These are phyloP conservation scores for Curvularia verruculosa DNA, from an alignment of 2,329 filamentous ascomycete species.

Conservation along the genomic window DNA sequence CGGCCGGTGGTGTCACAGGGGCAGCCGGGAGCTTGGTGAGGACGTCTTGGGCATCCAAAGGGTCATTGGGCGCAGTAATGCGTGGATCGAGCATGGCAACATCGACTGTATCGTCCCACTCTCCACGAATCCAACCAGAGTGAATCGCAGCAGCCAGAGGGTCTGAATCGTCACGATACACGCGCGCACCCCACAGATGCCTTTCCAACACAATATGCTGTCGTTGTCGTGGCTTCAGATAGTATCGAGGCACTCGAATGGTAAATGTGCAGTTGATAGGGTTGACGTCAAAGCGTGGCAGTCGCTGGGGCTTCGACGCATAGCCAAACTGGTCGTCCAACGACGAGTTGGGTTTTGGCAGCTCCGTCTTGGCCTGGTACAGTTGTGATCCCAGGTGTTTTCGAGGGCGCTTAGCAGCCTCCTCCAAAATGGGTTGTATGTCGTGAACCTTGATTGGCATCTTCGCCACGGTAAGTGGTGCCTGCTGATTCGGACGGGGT, in stretches of 20 bases:
- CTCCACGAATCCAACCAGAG: slow-evolving; percentile 87
- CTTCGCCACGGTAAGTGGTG: slow-evolving; percentile 54
- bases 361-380: slow-evolving; percentile 71
- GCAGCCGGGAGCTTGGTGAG: slow-evolving; percentile 51
- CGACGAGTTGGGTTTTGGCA: slow-evolving; percentile 50
- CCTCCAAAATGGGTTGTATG: slow-evolving; percentile 66
- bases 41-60: slow-evolving; percentile 53
- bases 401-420: slow-evolving; percentile 72
- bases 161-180: slow-evolving; percentile 97
- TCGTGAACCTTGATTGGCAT: slow-evolving; percentile 68
- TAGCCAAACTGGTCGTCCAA: slow-evolving; percentile 63
- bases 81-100: slow-evolving; percentile 66
- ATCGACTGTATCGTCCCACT: slow-evolving; percentile 82
- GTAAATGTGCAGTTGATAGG: slow-evolving; percentile 86
- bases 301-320: slow-evolving; percentile 67
- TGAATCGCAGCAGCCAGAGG: slow-evolving; percentile 92
- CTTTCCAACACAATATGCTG: slow-evolving; percentile 83
- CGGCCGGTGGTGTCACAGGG: slow-evolving; percentile 67
- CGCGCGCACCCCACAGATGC: slow-evolving; percentile 88
- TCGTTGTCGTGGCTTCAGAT: slow-evolving; percentile 71
- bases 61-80: slow-evolving; percentile 53
- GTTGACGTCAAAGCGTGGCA: slow-evolving; percentile 77
- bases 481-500: slow-evolving; percentile 33
- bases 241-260: slow-evolving; percentile 81
- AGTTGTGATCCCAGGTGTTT: slow-evolving; percentile 84